These are phyloP conservation scores for Syncephalis fuscata DNA, from an alignment of 371 early-diverging fungal genomes.

Conservation along the genomic window DNA sequence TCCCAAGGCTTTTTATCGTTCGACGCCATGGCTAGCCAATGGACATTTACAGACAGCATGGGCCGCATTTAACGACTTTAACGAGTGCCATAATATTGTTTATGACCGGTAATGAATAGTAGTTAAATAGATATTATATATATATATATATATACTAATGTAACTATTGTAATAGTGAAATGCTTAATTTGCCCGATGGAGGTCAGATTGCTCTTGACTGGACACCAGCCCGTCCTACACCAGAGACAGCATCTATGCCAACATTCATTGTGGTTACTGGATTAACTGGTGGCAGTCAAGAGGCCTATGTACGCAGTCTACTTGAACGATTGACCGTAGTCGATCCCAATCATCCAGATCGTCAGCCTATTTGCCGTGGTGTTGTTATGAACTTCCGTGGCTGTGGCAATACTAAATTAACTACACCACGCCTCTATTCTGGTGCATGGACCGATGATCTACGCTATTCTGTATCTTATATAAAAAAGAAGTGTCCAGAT, in stretches of 20 bases:
- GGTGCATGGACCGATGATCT: constrained; percentile 77
- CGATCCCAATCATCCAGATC: constrained; percentile 18
- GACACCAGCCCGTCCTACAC: constrained; percentile 36
- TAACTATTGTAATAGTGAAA: too few relatives aligned
- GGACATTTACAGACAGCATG: constrained; percentile 44
- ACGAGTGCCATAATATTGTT: constrained; percentile 15
- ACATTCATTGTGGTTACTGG: constrained; percentile 73
- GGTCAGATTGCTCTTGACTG: constrained; percentile 82
- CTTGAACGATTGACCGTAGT: too few relatives aligned
- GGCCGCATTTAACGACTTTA: constrained; percentile 24
- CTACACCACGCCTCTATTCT: constrained; percentile 60
- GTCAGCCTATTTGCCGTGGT: constrained; percentile 38
- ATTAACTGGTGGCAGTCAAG: constrained; percentile 62
- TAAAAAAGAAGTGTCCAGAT: constrained; percentile 29
- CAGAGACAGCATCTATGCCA: constrained; percentile 25
- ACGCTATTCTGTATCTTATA: constrained; percentile 32
- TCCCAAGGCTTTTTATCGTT: constrained; percentile 13
- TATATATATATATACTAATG: too few relatives aligned
- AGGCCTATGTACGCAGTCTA: not conserved
- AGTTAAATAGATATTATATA: too few relatives aligned
- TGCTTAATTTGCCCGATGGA: constrained; percentile 32
- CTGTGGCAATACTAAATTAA: constrained; percentile 57
- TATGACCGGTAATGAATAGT: constrained; percentile 34
- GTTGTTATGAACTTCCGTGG: constrained; percentile 84
- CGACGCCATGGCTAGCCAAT: constrained; percentile 35